These are phyloP conservation scores for Trichosanthes cucumerina DNA, from an alignment of 306 rosid species.

Conservation along the genomic window DNA sequence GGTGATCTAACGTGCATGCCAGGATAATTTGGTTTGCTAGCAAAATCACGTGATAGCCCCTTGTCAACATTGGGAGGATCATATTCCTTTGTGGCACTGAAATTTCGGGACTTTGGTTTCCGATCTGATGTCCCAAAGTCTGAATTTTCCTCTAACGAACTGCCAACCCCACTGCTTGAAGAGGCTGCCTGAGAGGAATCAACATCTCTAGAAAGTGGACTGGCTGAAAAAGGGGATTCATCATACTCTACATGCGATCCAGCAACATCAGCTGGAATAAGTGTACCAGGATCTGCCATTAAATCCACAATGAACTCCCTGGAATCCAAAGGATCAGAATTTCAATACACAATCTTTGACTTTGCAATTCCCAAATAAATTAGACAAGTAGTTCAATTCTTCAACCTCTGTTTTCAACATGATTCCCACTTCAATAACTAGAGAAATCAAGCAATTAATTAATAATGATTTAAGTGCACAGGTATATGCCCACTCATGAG, in stretches of 20 bases:
- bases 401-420: neutral
- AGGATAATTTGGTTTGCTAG: constrained; percentile 43
- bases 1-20: constrained; percentile 67
- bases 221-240: constrained; percentile 42
- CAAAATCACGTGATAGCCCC: constrained; percentile 28
- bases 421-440: neutral
- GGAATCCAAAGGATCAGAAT: constrained; percentile 32
- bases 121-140: constrained; percentile 38
- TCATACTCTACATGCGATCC: constrained; percentile 56
- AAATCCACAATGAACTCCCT: constrained; percentile 98
- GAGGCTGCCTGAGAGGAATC: constrained; percentile 70
- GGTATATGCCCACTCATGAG: too few species aligned
- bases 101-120: constrained; percentile 34
- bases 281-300: constrained; percentile 97
- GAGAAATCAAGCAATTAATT: constrained; percentile 5
- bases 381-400: neutral
- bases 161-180: constrained; percentile 70
- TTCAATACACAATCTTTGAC: neutral
- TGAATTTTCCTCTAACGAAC: constrained; percentile 62
- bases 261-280: constrained; percentile 77
- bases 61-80: constrained; percentile 39
- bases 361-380: neutral
- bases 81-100: constrained; percentile 32
- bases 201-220: constrained; percentile 65
- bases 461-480: neutral